Conservation (phyloP, 2,329 filamentous ascomycete species). For the Aspergillus fischeri region DNA sequence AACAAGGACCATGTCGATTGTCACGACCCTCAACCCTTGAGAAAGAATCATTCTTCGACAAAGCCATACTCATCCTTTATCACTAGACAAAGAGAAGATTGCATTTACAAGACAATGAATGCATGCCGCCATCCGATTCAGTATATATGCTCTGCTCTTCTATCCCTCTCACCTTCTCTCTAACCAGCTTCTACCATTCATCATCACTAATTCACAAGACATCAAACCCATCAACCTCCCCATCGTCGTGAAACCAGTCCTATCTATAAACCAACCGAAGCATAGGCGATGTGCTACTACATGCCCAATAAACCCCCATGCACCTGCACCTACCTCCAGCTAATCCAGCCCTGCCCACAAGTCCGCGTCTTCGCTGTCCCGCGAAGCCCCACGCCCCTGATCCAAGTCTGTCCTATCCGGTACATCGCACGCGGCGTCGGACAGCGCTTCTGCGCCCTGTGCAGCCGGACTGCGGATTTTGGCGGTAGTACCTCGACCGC, state of each 20-base stretch:
- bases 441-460: conserved; percentile 2
- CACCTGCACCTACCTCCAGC: conserved; percentile 17
- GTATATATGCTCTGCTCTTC: background rate
- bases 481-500: background rate
- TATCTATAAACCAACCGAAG: background rate
- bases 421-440: background rate
- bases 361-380: conserved; percentile 5
- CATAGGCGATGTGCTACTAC: conserved; percentile 13
- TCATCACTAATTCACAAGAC: background rate
- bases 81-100: background rate
- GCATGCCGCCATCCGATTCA: background rate
- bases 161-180: background rate
- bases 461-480: background rate
- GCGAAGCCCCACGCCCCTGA: conserved; percentile 10
- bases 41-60: background rate
- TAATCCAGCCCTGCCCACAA: conserved; percentile 15
- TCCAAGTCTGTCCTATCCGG: conserved; percentile 7
- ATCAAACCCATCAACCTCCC: background rate
- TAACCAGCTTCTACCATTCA: background rate
- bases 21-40: background rate
- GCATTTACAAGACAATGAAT: background rate
- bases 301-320: conserved; percentile 17
- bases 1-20: background rate
- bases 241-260: background rate
- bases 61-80: background rate